Percentiles rank a stretch among this genome's conserved stretches.
phyloP scores from a whole-genome alignment of 208 protist species.

The Vickermania ingenoplastis region DNA sequence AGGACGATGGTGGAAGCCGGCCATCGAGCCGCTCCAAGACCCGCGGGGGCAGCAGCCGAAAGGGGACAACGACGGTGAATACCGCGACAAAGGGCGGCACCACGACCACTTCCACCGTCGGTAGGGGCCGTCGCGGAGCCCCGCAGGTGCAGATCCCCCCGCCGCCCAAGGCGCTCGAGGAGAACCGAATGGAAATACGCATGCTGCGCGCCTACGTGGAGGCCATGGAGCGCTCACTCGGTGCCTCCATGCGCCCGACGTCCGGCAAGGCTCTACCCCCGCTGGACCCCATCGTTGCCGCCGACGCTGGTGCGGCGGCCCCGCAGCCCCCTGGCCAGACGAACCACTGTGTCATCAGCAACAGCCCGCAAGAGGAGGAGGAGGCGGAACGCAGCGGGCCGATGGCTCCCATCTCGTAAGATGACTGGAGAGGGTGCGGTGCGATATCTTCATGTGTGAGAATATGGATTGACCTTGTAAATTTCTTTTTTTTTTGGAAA shows the following conservation, averaged over 20 bases:
- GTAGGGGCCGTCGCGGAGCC: background rate
- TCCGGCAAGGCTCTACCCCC: background rate
- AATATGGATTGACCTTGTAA: too few relatives aligned
- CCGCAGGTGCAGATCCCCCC: slow-evolving; percentile 17
- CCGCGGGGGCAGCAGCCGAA: background rate
- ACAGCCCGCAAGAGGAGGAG: background rate
- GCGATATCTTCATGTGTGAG: too few relatives aligned
- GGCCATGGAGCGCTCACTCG: slow-evolving; percentile 52
- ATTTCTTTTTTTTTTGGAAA: too few relatives aligned
- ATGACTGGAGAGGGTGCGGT: too few relatives aligned
- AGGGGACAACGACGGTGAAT: background rate
- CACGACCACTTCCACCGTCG: background rate
- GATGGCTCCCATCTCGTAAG: too few relatives aligned
- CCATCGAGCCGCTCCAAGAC: background rate
- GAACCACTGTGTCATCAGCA: too few relatives aligned
- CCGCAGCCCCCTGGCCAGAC: too few relatives aligned
- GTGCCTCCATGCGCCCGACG: background rate
- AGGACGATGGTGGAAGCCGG: background rate
- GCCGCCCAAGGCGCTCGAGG: slow-evolving; percentile 54
- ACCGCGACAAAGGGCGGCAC: background rate
- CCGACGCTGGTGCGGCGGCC: too few relatives aligned
- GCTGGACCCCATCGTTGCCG: too few relatives aligned
- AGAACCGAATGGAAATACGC: slow-evolving; percentile 73
- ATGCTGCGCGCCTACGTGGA: slow-evolving; percentile 69
- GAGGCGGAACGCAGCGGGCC: background rate